A percentile compares a stretch with the other conserved stretches of the same genome.
These are phyloP conservation scores for Vigna angularis DNA, from an alignment of 306 rosid genomes.

Conservation along the genomic window DNA sequence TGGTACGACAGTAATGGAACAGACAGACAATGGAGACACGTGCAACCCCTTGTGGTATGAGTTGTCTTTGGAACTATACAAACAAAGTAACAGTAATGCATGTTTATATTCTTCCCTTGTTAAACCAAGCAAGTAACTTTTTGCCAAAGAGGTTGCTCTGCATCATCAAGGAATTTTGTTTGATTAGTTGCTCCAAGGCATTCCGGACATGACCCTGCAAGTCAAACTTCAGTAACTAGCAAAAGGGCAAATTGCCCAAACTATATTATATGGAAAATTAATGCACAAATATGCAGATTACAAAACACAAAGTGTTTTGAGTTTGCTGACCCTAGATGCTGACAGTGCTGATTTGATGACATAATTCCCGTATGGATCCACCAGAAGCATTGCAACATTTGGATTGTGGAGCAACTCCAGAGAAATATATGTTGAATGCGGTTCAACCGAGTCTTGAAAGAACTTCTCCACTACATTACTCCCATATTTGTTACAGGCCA, in stretches of 20 bases:
- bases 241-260: neutral
- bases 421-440: conserved; percentile 40
- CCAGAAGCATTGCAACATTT: conserved; percentile 54
- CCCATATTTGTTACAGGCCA: conserved; percentile 67
- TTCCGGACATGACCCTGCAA: conserved; percentile 31
- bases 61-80: neutral
- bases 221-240: neutral
- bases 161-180: conserved; percentile 43
- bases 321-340: conserved; percentile 59
- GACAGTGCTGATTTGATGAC: conserved; percentile 61
- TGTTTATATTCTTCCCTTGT: conserved; percentile 42
- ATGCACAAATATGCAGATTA: neutral
- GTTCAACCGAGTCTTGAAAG: conserved; percentile 46
- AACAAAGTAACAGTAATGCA: conserved; percentile 6
- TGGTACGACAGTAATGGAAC: conserved; percentile 17
- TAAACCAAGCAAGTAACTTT: conserved; percentile 55
- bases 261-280: neutral
- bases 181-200: conserved; percentile 47
- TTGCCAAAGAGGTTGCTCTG: conserved; percentile 55
- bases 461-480: conserved; percentile 86
- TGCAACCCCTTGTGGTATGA: neutral
- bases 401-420: conserved; percentile 53
- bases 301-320: neutral
- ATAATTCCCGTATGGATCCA: conserved; percentile 71
- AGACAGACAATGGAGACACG: neutral